phyloP scores from a whole-genome alignment of 169 alveolate genomes.

The Miamiensis avidus region DNA sequence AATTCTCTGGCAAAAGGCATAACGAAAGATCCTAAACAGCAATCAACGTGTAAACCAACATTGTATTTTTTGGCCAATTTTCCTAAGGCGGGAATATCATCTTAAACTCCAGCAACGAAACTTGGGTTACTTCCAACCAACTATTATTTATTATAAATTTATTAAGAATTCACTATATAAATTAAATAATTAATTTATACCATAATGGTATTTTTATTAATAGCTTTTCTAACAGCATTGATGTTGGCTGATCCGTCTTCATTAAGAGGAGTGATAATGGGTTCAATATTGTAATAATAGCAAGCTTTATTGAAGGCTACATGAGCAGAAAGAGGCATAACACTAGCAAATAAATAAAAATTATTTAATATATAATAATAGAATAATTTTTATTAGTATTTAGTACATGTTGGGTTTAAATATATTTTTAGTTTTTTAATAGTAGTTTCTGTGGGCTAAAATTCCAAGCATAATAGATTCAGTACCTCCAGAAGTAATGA shows the following conservation, averaged over 20 bases:
- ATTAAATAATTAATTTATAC: too few relatives aligned
- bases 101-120: conserved; percentile 73
- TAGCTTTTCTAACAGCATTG: conserved; percentile 45
- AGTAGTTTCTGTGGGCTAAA: conserved; percentile 78
- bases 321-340: conserved; percentile 76
- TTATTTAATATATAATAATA: too few relatives aligned
- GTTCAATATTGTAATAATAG: conserved; percentile 56
- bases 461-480: conserved; percentile 76
- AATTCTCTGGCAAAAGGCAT: conserved; percentile 65
- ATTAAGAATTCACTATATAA: too few relatives aligned
- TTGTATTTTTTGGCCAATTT: conserved; percentile 57
- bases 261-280: conserved; percentile 58
- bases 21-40: conserved; percentile 86
- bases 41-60: conserved; percentile 82
- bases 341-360: conserved; percentile 3
- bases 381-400: too few relatives aligned
- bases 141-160: too few relatives aligned
- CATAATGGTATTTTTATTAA: conserved; percentile 74
- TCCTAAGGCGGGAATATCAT: conserved; percentile 68
- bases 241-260: conserved; percentile 39
- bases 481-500: conserved; percentile 82
- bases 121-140: conserved; percentile 79
- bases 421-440: conserved; percentile 58
- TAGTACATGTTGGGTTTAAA: conserved; percentile 65
- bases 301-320: conserved; percentile 84